phyloP scores from a whole-genome alignment of 371 early-diverging fungal genomes.

The Rhizopus arrhizus region DNA sequence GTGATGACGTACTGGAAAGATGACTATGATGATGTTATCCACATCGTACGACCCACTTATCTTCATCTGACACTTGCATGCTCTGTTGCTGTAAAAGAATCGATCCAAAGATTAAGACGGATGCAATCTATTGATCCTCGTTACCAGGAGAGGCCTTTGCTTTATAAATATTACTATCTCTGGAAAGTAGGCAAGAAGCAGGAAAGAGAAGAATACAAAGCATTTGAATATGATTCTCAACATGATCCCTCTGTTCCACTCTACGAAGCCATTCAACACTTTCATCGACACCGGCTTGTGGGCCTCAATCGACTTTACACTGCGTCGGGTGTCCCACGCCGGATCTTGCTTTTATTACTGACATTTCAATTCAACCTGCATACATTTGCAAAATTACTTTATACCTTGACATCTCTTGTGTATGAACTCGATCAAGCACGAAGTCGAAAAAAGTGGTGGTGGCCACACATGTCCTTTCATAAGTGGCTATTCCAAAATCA shows the following conservation, averaged over 20 bases:
- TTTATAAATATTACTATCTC: constrained; percentile 31
- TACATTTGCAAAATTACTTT: constrained; percentile 43
- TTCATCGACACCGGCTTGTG: constrained; percentile 35
- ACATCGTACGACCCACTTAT: constrained; percentile 31
- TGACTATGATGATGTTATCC: constrained; percentile 33
- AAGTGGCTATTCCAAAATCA: constrained; percentile 25
- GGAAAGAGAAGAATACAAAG: not conserved
- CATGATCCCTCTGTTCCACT: constrained; percentile 39
- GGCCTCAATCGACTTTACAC: constrained; percentile 37
- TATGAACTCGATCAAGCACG: constrained; percentile 45
- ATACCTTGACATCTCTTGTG: constrained; percentile 43
- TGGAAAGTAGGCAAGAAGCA: constrained; percentile 19
- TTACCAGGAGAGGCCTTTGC: constrained; percentile 34
- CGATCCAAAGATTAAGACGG: constrained; percentile 33
- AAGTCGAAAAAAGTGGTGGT: constrained; percentile 30
- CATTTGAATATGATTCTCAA: constrained; percentile 1
- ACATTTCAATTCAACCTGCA: constrained; percentile 50
- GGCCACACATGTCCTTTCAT: constrained; percentile 30
- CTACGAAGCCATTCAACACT: constrained; percentile 34
- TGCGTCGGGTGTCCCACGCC: constrained; percentile 31
- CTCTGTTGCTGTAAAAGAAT: constrained; percentile 33
- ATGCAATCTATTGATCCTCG: constrained; percentile 42
- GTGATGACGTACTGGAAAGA: constrained; percentile 31
- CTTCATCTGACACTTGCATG: constrained; percentile 41
- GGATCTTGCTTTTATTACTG: constrained; percentile 42